Evolutionary conservation across 306 rosid species (phyloP).

Genomic region (Vigna unguiculata): DNA sequence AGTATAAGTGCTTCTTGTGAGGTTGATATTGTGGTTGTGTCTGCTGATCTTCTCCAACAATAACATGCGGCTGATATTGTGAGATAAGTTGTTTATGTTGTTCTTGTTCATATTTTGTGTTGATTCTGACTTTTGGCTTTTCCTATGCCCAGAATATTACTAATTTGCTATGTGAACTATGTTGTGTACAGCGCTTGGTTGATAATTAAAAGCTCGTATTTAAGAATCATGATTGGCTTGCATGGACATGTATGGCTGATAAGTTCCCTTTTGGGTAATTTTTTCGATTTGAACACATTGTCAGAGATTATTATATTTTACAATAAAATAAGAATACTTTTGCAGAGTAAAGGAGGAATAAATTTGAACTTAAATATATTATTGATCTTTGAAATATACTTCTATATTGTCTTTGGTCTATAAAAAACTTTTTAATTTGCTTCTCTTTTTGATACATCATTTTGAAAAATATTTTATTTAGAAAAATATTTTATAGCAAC

Average conservation of each 20-base stretch:
- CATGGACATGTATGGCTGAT: background rate
- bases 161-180: conserved; percentile 28
- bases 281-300: conserved; percentile 2
- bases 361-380: too few relatives aligned
- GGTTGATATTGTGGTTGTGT: background rate
- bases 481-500: too few relatives aligned
- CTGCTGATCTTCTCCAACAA: conserved; percentile 27
- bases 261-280: background rate
- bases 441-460: too few relatives aligned
- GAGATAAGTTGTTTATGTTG: conserved; percentile 31
- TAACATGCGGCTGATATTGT: conserved; percentile 5
- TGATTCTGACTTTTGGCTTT: conserved; percentile 39
- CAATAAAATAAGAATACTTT: background rate
- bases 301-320: background rate
- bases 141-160: conserved; percentile 27
- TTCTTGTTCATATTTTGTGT: conserved; percentile 38
- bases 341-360: background rate
- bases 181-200: conserved; percentile 28
- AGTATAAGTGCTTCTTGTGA: conserved; percentile 10
- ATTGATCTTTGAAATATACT: too few relatives aligned
- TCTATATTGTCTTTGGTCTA: too few relatives aligned
- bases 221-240: background rate
- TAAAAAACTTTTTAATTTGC: too few relatives aligned
- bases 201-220: conserved; percentile 23
- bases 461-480: too few relatives aligned